A percentile compares a stretch with the other conserved stretches of the same genome.
Conservation (phyloP, 179 eudicot genomes). For the Silene vulgaris region DNA sequence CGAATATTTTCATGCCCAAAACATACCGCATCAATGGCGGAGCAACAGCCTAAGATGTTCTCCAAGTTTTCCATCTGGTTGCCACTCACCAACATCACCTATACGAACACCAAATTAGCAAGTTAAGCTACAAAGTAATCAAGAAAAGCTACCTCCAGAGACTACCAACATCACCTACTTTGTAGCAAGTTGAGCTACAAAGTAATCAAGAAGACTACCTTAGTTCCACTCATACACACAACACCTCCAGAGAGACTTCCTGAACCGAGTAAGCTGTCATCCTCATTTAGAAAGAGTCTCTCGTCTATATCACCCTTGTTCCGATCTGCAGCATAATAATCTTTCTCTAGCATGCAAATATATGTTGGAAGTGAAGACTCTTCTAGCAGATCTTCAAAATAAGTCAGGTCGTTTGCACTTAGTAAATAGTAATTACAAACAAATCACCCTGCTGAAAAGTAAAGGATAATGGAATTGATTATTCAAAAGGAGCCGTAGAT, state of each 20-base stretch:
- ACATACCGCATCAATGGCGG: constrained; percentile 60
- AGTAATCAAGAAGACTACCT: constrained; percentile 41
- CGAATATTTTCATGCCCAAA: background rate
- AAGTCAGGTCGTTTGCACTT: constrained; percentile 61
- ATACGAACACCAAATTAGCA: constrained; percentile 16
- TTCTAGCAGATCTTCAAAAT: constrained; percentile 62
- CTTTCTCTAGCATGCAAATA: constrained; percentile 58
- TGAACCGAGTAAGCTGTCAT: constrained; percentile 78
- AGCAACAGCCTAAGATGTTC: constrained; percentile 54
- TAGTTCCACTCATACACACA: constrained; percentile 50
- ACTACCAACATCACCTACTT: no score
- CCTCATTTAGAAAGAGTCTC: constrained; percentile 67
- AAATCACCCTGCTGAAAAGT: background rate
- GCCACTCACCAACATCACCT: constrained; percentile 96
- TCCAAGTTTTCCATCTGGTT: constrained; percentile 79
- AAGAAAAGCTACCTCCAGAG: no score
- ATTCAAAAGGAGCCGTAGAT: background rate
- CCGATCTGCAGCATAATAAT: constrained; percentile 61
- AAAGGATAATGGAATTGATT: background rate
- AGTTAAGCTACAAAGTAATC: background rate
- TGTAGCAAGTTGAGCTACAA: background rate
- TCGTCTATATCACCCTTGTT: constrained; percentile 78
- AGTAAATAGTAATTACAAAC: constrained; percentile 14
- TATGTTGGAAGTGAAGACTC: constrained; percentile 50
- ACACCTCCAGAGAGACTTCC: constrained; percentile 88